phyloP scores from a whole-genome alignment of 768 basidiomycete species.

The Macrolepiota albuminosa region DNA sequence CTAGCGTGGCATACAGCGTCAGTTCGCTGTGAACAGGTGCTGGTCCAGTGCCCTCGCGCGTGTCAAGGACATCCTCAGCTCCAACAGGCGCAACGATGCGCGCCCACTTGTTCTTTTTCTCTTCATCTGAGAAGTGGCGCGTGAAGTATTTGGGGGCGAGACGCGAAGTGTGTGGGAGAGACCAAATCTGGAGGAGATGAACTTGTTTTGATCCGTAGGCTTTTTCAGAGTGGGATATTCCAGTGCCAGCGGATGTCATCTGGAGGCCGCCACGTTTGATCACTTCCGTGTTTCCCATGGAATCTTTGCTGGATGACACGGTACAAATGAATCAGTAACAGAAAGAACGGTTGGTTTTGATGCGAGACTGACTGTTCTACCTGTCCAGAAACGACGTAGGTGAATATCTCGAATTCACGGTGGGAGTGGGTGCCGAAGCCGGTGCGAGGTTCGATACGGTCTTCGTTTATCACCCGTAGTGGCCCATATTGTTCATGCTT shows the following conservation, averaged over 20 bases:
- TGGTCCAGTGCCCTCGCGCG: conserved; percentile 70
- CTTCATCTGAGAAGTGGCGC: conserved; percentile 76
- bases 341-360: neutral
- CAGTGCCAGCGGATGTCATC: conserved; percentile 88
- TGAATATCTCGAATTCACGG: conserved; percentile 88
- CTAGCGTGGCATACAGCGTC: conserved; percentile 69
- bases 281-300: conserved; percentile 87
- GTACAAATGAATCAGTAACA: neutral
- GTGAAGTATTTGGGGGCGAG: conserved; percentile 84
- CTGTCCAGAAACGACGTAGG: conserved; percentile 75
- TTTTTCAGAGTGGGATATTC: conserved; percentile 77
- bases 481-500: conserved; percentile 60
- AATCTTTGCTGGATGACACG: conserved; percentile 64
- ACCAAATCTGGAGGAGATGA: conserved; percentile 54
- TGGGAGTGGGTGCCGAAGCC: conserved; percentile 89
- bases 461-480: conserved; percentile 91
- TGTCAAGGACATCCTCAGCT: conserved; percentile 48
- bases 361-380: conserved; percentile 64
- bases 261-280: conserved; percentile 88
- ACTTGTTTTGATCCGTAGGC: conserved; percentile 36
- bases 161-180: conserved; percentile 33
- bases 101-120: conserved; percentile 72
- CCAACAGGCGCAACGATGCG: conserved; percentile 73
- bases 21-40: conserved; percentile 74
- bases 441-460: conserved; percentile 66